These are phyloP conservation scores for Eucalyptus polyanthemos DNA, from an alignment of 345 rosid genomes.

Conservation along the genomic window DNA sequence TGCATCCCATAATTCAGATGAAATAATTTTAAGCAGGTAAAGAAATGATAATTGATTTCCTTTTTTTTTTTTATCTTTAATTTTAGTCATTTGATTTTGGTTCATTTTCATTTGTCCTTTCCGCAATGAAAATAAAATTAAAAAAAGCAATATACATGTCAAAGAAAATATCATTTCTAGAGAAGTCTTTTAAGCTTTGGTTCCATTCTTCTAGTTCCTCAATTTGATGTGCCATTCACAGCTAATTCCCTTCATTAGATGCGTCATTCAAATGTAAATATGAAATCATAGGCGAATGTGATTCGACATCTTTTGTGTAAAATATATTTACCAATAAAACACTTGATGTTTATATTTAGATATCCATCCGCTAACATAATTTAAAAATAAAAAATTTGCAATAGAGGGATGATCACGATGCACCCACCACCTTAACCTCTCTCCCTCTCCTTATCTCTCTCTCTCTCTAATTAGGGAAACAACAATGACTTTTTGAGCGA, in stretches of 20 bases:
- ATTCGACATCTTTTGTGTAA: not conserved
- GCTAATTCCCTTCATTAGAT: not conserved
- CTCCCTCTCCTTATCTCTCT: not conserved
- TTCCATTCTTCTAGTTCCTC: not conserved
- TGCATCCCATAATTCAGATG: not conserved
- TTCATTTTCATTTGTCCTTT: not conserved
- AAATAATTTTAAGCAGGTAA: no score
- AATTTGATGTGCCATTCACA: not conserved
- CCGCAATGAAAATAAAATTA: fast-evolving
- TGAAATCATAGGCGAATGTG: not conserved
- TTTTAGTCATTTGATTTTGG: not conserved
- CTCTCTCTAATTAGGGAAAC: not conserved
- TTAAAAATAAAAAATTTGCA: not conserved
- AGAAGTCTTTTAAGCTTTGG: not conserved
- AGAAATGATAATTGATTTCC: not conserved
- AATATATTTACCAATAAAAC: not conserved
- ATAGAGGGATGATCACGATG: not conserved
- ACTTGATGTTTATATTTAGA: fast-evolving
- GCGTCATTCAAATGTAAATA: not conserved
- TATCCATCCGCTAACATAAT: fast-evolving
- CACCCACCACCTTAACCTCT: not conserved
- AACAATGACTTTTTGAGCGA: not conserved
- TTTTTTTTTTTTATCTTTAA: not conserved
- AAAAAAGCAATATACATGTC: not conserved
- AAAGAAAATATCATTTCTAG: not conserved